A percentile compares a stretch with the other conserved stretches of the same genome.
phyloP scores from a whole-genome alignment of 2,329 filamentous ascomycete genomes.

The Tolypocladium endophyticum region DNA sequence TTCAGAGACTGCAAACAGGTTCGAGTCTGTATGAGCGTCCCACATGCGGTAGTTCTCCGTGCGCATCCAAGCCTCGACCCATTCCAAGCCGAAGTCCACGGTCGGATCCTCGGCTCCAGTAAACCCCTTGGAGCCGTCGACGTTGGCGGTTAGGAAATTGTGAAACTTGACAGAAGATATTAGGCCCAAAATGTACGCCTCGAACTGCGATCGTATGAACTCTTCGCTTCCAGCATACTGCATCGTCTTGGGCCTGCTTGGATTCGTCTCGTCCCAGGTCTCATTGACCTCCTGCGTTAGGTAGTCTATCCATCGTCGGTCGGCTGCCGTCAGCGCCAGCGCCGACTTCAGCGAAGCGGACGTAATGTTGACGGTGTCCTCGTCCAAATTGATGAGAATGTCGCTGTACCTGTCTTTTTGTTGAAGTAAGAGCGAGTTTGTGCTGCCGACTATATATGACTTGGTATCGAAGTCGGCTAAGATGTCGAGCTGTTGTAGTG shows the following conservation, averaged over 20 bases:
- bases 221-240: slow-evolving; percentile 94
- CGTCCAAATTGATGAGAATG: slow-evolving; percentile 91
- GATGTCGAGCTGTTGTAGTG: slow-evolving; percentile 87
- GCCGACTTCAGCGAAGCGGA: slow-evolving; percentile 69
- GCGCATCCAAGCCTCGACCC: slow-evolving; percentile 74
- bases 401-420: slow-evolving; percentile 95
- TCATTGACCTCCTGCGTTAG: slow-evolving; percentile 88
- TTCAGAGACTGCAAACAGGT: slow-evolving; percentile 90
- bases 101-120: slow-evolving; percentile 76
- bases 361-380: slow-evolving; percentile 73
- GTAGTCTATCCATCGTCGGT: slow-evolving; percentile 93
- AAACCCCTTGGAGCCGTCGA: slow-evolving; percentile 57
- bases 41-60: slow-evolving; percentile 92
- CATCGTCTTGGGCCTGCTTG: slow-evolving; percentile 81
- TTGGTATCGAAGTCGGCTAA: slow-evolving; percentile 90
- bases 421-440: slow-evolving; percentile 85
- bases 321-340: slow-evolving; percentile 69
- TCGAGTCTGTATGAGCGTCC: slow-evolving; percentile 66
- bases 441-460: slow-evolving; percentile 94
- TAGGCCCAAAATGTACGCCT: slow-evolving; percentile 87
- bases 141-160: slow-evolving; percentile 54
- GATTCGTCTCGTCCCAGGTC: slow-evolving; percentile 91
- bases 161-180: slow-evolving; percentile 87
- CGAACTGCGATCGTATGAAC: slow-evolving; percentile 93
- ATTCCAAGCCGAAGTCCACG: slow-evolving; percentile 72